Percentiles rank a stretch among this genome's conserved stretches.
These are phyloP conservation scores for Vitis hybrid DNA, from an alignment of 177 flowering plant genomes.

Conservation along the genomic window DNA sequence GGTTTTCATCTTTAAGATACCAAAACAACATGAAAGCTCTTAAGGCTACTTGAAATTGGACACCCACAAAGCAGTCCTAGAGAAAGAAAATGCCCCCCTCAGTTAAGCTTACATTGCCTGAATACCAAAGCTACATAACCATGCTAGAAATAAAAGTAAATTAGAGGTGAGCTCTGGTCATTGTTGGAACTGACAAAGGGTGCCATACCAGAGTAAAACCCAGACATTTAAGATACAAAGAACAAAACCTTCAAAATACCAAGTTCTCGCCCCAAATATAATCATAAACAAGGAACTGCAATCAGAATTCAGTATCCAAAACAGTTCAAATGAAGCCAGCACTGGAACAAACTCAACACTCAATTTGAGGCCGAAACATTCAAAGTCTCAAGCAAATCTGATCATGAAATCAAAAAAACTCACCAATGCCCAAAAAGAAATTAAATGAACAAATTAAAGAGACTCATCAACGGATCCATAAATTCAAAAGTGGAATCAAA, in stretches of 20 bases:
- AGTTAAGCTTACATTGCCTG: too few relatives aligned
- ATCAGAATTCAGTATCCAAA: not conserved
- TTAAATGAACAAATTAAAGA: conserved; percentile 16
- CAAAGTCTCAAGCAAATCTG: conserved; percentile 6
- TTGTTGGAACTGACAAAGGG: too few relatives aligned
- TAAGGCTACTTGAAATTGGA: too few relatives aligned
- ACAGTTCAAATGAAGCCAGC: conserved; percentile 11
- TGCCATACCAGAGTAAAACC: too few relatives aligned
- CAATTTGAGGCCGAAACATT: conserved; percentile 5
- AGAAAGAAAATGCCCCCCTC: too few relatives aligned
- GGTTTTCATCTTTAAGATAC: too few relatives aligned
- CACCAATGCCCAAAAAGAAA: conserved; percentile 8
- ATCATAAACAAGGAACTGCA: not conserved
- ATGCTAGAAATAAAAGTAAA: too few relatives aligned
- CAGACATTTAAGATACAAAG: not conserved
- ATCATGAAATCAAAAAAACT: conserved; percentile 3
- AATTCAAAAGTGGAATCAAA: conserved; percentile 5
- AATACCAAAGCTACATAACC: too few relatives aligned
- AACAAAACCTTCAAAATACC: not conserved
- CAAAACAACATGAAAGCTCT: too few relatives aligned
- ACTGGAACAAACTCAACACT: not conserved
- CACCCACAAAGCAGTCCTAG: too few relatives aligned
- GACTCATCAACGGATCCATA: conserved; percentile 33
- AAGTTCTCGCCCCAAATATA: not conserved
- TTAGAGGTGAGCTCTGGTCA: too few relatives aligned